Percentiles rank a stretch among this genome's conserved stretches.
These are phyloP conservation scores for Gelatoporia subvermispora DNA, from an alignment of 768 basidiomycete genomes.

Conservation along the genomic window DNA sequence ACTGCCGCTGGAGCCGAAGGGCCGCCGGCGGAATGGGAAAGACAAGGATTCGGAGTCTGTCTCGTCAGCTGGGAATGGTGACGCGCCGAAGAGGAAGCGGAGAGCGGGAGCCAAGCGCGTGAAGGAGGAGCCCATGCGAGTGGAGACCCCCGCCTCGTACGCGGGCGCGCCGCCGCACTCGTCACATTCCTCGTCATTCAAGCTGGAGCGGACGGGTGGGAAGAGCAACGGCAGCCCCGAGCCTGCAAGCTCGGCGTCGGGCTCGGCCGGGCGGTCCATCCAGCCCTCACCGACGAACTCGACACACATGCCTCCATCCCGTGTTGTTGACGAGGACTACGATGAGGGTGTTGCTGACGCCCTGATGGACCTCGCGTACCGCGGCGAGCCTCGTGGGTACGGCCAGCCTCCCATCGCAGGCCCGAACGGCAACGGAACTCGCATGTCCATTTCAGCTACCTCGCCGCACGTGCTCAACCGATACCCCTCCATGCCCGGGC, in stretches of 20 bases:
- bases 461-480: conserved; percentile 13
- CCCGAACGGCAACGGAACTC: conserved; percentile 1
- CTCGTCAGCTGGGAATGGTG: conserved; percentile 19
- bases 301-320: conserved; percentile 53
- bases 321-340: conserved; percentile 87
- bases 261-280: conserved; percentile 55
- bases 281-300: conserved; percentile 70
- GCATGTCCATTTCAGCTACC: conserved; percentile 7
- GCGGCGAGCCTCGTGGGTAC: conserved; percentile 17
- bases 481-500: conserved; percentile 52
- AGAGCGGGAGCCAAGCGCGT: conserved; percentile 34
- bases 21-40: conserved; percentile 40
- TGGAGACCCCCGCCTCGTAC: conserved; percentile 16
- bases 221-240: conserved; percentile 51
- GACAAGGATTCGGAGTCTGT: conserved; percentile 41
- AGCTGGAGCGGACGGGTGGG: conserved; percentile 19
- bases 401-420: neutral
- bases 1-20: conserved; percentile 39
- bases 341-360: conserved; percentile 90
- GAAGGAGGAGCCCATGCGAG: conserved; percentile 29
- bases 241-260: conserved; percentile 60
- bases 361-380: conserved; percentile 57
- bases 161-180: conserved; percentile 2
- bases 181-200: conserved; percentile 9
- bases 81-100: conserved; percentile 53